phyloP scores from a whole-genome alignment of 768 basidiomycete species.

The Leccinum pellstonianum region DNA sequence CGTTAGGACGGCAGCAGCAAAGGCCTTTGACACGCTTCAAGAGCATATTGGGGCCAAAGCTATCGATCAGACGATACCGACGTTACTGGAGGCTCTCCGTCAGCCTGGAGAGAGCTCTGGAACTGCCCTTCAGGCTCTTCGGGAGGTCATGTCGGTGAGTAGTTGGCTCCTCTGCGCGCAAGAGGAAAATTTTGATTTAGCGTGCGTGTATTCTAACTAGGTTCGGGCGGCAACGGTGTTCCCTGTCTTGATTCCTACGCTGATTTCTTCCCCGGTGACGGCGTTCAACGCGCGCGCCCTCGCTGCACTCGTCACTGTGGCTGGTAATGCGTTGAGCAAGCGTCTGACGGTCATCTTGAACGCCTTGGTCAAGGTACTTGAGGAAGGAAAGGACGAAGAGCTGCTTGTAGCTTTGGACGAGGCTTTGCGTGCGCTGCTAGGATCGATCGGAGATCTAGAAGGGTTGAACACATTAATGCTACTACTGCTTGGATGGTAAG shows the following conservation, averaged over 20 bases:
- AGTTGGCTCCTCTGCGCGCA: neutral
- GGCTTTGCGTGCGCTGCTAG: slow-evolving; percentile 70
- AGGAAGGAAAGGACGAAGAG: slow-evolving; percentile 70
- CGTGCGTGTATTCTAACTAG: slow-evolving; percentile 36
- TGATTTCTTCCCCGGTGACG: slow-evolving; percentile 88
- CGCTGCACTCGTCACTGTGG: slow-evolving; percentile 88
- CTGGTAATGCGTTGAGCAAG: slow-evolving; percentile 85
- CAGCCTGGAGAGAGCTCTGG: slow-evolving; percentile 94
- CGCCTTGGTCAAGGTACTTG: slow-evolving; percentile 75
- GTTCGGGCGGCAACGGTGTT: slow-evolving; percentile 94
- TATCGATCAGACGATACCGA: slow-evolving; percentile 96
- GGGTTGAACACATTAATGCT: slow-evolving; percentile 90
- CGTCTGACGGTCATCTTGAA: slow-evolving; percentile 76
- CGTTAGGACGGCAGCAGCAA: slow-evolving; percentile 88
- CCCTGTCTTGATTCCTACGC: slow-evolving; percentile 93
- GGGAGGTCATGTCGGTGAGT: slow-evolving; percentile 90
- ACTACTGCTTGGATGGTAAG: slow-evolving; percentile 83
- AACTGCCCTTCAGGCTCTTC: slow-evolving; percentile 89
- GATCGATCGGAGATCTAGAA: slow-evolving; percentile 80
- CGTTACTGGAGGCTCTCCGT: slow-evolving; percentile 86
- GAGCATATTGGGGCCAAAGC: slow-evolving; percentile 87
- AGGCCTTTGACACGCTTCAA: slow-evolving; percentile 88
- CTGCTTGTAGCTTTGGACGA: slow-evolving; percentile 68
- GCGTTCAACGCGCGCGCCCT: slow-evolving; percentile 93
- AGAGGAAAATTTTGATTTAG: neutral